Conservation (phyloP, 257 asterid genomes). For the Phtheirospermum japonicum region DNA sequence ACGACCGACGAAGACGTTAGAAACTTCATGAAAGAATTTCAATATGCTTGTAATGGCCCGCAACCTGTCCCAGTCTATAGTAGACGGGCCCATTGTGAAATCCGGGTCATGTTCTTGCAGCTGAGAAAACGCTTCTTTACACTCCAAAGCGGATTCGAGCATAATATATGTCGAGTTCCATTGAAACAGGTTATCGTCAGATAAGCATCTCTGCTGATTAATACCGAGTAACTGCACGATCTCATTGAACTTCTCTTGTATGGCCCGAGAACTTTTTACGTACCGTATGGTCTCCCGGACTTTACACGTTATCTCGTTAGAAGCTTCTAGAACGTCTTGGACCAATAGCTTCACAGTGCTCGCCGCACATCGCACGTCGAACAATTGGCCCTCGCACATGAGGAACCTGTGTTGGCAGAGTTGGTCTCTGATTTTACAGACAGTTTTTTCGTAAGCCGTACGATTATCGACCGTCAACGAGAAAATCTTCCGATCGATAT, state of each 20-base stretch:
- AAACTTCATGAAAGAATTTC: conserved; percentile 76
- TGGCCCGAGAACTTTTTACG: conserved; percentile 60
- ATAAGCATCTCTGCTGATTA: conserved; percentile 47
- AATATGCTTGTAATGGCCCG: conserved; percentile 62
- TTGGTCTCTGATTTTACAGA: conserved; percentile 65
- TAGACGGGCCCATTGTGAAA: conserved; percentile 53
- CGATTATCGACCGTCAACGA: conserved; percentile 70
- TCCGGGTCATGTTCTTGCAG: conserved; percentile 71
- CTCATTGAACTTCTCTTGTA: conserved; percentile 76
- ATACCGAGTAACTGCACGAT: conserved; percentile 59
- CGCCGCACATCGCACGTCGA: conserved; percentile 86
- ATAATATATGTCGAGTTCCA: conserved; percentile 81
- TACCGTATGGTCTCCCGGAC: conserved; percentile 66
- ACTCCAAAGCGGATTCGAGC: conserved; percentile 80
- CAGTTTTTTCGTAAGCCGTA: conserved; percentile 54
- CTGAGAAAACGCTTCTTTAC: conserved; percentile 65
- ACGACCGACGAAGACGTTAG: conserved; percentile 61
- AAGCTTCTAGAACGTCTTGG: conserved; percentile 65
- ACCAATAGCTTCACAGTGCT: conserved; percentile 77
- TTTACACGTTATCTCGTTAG: conserved; percentile 58
- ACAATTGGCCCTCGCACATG: conserved; percentile 82
- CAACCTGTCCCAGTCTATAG: conserved; percentile 73
- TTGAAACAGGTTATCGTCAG: conserved; percentile 55
- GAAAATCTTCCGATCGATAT: conserved; percentile 77
- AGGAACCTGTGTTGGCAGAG: conserved; percentile 75